A percentile compares a stretch with the other conserved stretches of the same genome.
Evolutionary conservation across 768 basidiomycete species (phyloP).

Genomic region (Dacryopinax primogenitus): DNA sequence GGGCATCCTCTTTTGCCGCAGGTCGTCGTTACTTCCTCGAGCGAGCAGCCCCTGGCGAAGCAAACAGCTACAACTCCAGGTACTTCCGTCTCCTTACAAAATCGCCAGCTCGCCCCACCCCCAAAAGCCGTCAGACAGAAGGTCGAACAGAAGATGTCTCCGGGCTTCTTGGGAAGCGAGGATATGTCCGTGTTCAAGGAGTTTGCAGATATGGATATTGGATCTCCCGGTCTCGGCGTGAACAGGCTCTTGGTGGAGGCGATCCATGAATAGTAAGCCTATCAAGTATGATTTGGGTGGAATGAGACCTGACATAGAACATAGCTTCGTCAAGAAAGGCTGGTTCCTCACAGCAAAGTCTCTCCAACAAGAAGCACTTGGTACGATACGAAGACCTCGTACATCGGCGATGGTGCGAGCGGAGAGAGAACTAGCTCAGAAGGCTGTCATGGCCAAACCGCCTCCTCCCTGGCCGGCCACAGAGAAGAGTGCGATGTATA

Average conservation of each 20-base stretch:
- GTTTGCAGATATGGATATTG: slow-evolving; percentile 4
- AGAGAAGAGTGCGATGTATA: not conserved
- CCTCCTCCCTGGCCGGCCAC: not conserved
- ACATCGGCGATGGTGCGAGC: not conserved
- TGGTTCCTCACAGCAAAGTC: not conserved
- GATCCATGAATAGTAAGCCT: not conserved
- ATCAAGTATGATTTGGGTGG: not conserved
- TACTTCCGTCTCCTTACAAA: not conserved
- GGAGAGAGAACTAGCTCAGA: not conserved
- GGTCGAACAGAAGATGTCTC: not conserved
- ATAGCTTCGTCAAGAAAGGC: not conserved
- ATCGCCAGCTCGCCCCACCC: not conserved
- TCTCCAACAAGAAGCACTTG: not conserved
- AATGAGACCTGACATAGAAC: not conserved
- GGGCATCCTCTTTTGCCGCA: not conserved
- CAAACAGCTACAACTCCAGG: not conserved
- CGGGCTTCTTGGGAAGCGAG: not conserved
- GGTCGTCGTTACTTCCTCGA: not conserved
- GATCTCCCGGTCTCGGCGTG: not conserved
- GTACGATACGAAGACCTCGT: not conserved
- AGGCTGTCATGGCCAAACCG: not conserved
- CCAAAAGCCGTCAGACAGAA: not conserved
- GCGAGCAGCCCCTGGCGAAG: not conserved
- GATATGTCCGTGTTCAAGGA: not conserved
- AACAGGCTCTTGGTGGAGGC: not conserved